These are phyloP conservation scores for Alternaria brassicae DNA, from an alignment of 2,329 filamentous ascomycete species.

Conservation along the genomic window DNA sequence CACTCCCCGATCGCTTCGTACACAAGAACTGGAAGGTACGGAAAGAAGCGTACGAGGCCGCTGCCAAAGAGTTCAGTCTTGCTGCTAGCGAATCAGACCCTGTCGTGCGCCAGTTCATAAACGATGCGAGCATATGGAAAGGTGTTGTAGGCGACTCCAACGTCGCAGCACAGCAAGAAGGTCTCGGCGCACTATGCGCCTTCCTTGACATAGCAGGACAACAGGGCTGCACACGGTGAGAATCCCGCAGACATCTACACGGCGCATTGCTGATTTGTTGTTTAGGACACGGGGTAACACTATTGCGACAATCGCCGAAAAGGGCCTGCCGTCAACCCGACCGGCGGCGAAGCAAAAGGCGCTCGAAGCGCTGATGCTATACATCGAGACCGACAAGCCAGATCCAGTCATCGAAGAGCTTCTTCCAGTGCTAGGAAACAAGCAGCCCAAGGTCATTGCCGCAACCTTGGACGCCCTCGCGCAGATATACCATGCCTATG, in stretches of 20 bases:
- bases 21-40: constrained; percentile 99
- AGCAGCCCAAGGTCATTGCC: constrained; percentile 87
- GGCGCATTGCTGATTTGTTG: constrained; percentile 17
- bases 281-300: constrained; percentile 75
- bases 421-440: constrained; percentile 80
- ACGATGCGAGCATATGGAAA: constrained; percentile 89
- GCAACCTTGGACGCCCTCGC: constrained; percentile 78
- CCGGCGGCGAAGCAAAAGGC: constrained; percentile 88
- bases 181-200: constrained; percentile 82
- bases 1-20: constrained; percentile 78
- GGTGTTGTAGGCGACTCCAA: constrained; percentile 92
- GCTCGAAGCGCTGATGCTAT: constrained; percentile 83
- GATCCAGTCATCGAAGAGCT: constrained; percentile 90
- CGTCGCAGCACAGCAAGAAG: constrained; percentile 95
- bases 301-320: constrained; percentile 83
- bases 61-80: constrained; percentile 81
- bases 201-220: constrained; percentile 91
- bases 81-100: constrained; percentile 86
- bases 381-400: constrained; percentile 87
- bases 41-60: constrained; percentile 94
- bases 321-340: constrained; percentile 85
- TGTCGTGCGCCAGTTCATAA: constrained; percentile 84
- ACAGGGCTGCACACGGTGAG: constrained; percentile 74
- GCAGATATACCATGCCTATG: constrained; percentile 89
- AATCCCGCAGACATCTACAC: neutral